Evolutionary conservation across 2,329 filamentous ascomycete species (phyloP), one percentile per base, ranked within the genome.

Genomic region (Colletotrichum nymphaeae): DNA sequence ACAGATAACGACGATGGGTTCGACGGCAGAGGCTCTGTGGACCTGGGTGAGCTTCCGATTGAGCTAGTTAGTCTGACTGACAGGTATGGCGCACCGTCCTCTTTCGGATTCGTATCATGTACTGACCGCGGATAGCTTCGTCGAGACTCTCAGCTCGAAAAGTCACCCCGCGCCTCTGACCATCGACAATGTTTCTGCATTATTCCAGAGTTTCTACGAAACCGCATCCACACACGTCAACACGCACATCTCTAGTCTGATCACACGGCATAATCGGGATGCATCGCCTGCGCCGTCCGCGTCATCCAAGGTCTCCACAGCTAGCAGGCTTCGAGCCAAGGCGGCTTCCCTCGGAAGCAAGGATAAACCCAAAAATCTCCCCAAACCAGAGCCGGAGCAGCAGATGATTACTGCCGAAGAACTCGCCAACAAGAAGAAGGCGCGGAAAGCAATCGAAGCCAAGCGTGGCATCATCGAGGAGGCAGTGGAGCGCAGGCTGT

Each of bases 161-260:
- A 93, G 97, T 37, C 94, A 98, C 79, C 90, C 94, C 2, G 92
- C 91, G 5, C 97, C 97, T 5, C 92, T 97, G 1, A 94, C 90
- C 58, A 93, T 97, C 79, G 95, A 97, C 60, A 92, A 90, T 75
- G 88, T 98, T 19, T 93, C 95, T 9, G 89, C 90, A n/a, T 88
- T 97, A 66, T 98, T 98, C 80, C 97, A 99, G 83, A 95, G 97
- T 70, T 99, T 98, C 82, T 99, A 99, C 80, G 86, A 89, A 55
- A 89, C 92, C 69, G 94, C 95, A 26, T 93, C 95, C 12, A 88
- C 91, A 2, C 94, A 97, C 77, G 95, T 98, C 72, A 90, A 91
- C 66, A 98, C 95, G 1, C 95, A 98, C 81, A 94, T 98, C 76
- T 93, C 93, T 46, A 91, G 93, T 2, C 87, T 98, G 16, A 93